Evolutionary conservation across 345 rosid genomes (phyloP), one percentile per base, ranked within the genome.

Genomic region (Euphorbia pulcherrima): DNA sequence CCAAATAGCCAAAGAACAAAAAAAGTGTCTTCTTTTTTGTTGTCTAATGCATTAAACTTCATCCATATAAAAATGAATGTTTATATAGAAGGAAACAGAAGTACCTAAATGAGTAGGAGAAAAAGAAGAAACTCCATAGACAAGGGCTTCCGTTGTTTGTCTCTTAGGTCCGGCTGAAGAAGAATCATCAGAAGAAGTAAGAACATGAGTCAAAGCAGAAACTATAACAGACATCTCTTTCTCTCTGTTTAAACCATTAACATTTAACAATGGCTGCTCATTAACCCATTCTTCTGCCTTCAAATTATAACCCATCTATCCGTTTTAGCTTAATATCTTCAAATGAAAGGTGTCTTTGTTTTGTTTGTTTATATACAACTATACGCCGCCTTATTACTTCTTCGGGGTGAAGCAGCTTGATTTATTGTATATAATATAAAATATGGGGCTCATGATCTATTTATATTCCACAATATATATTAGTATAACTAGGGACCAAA

Each of bases 171-270:
- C 47, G n/a, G 21, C 8, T 59, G 63, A 30, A 2, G 35, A 0
- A 16, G 13, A 39, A 35, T 12, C 18, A 60, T 20, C 3, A 39
- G 35, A 54, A 17, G 40, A 60, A 16, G 91, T 74, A 40, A 92
- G 88, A 3, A 90, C 95, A 62, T 77, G 86, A 1, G 81, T 76
- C 75, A 92, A 74, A 73, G 98, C 92, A 60, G 92, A 77, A 62
- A 90, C 96, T 71, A 90, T 90, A 0, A 74, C 83, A 3, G 87
- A 80, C 88, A 82, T 88, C 87, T 92, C 98, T 79, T 73, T 78
- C 70, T 88, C 88, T 70, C 86, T 85, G 39, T 70, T 71, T 58
- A 53, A 28, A 39, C 80, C 64, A 33, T 33, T 2, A 33, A 33
- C 4, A 33, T 68, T 21, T 20, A 64, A 37, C 9, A 33, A 8